Evolutionary conservation across 2,329 filamentous ascomycete species (phyloP).

Genomic region (Trichoderma atrobrunneum): DNA sequence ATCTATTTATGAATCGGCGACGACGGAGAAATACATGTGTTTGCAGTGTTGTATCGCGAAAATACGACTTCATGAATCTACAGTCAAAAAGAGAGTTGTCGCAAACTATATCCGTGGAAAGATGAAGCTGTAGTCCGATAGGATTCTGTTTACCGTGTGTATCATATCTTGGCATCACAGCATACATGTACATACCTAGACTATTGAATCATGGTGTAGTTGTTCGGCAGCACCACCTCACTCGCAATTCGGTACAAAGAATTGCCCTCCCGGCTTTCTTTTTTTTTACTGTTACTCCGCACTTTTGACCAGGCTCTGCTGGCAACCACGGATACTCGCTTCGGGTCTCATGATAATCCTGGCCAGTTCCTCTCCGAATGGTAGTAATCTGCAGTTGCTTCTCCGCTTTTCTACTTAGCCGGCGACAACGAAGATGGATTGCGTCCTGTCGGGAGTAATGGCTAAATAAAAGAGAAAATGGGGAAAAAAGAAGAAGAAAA

Average conservation of each 20-base stretch:
- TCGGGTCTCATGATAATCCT: background rate
- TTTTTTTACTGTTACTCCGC: background rate
- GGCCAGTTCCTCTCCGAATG: background rate
- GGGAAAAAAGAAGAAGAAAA: background rate
- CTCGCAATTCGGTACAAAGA: background rate
- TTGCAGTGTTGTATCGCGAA: too few species aligned
- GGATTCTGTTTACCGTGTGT: background rate
- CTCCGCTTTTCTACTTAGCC: conserved; percentile 17
- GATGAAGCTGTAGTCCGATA: background rate
- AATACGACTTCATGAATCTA: background rate
- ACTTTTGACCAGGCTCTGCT: conserved; percentile 1
- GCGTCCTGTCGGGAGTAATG: background rate
- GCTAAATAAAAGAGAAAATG: conserved; percentile 9
- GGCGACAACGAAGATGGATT: background rate
- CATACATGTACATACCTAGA: background rate
- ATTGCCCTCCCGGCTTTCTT: background rate
- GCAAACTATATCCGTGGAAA: background rate
- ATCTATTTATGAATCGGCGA: background rate
- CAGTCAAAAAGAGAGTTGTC: background rate
- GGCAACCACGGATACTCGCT: background rate
- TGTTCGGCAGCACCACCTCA: background rate
- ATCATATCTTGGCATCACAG: background rate
- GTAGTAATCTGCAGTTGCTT: background rate
- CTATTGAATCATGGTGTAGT: background rate
- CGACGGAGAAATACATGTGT: background rate